phyloP scores from a whole-genome alignment of 2,329 filamentous ascomycete genomes.

The Fusarium camptoceras region DNA sequence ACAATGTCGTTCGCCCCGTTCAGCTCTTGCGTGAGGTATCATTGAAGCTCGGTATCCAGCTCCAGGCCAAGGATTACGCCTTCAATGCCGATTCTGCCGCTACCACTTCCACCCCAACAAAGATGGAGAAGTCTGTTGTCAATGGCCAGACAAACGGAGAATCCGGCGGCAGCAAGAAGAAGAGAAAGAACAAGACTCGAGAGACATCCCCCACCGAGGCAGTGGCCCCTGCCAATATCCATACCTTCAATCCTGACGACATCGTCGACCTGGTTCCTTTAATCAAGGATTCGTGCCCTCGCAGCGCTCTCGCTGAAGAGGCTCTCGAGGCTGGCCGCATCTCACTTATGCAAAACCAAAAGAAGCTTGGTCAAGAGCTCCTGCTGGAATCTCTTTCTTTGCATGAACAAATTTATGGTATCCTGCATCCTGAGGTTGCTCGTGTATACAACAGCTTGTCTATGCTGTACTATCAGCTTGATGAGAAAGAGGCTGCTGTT shows the following conservation, averaged over 20 bases:
- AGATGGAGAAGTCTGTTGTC: slow-evolving; percentile 49
- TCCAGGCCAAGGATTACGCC: slow-evolving; percentile 74
- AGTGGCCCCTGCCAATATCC: slow-evolving; percentile 55
- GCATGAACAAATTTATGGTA: slow-evolving; percentile 98
- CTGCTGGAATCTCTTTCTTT: slow-evolving; percentile 95
- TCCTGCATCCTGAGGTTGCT: slow-evolving; percentile 95
- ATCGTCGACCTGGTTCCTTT: slow-evolving; percentile 93
- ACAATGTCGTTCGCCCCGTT: slow-evolving; percentile 73
- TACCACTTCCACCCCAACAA: slow-evolving; percentile 41
- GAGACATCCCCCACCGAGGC: slow-evolving; percentile 64
- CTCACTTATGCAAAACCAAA: slow-evolving; percentile 94
- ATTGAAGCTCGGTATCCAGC: slow-evolving; percentile 89
- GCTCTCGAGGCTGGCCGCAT: slow-evolving; percentile 95
- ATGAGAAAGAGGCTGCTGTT: slow-evolving; percentile 95
- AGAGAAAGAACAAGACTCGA: slow-evolving; percentile 71
- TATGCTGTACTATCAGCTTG: slow-evolving; percentile 96
- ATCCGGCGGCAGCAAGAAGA: slow-evolving; percentile 62
- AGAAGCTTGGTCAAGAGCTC: slow-evolving; percentile 94
- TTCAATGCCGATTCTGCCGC: slow-evolving; percentile 50
- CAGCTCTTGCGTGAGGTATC: slow-evolving; percentile 91
- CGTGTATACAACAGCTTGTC: slow-evolving; percentile 94
- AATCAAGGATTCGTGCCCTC: slow-evolving; percentile 92
- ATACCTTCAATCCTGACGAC: slow-evolving; percentile 81
- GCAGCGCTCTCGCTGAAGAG: slow-evolving; percentile 92
- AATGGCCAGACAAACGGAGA: slow-evolving; percentile 60